Evolutionary conservation across 208 protist species (phyloP), one percentile per base, ranked within the genome.

Genomic region (Leishmania major): DNA sequence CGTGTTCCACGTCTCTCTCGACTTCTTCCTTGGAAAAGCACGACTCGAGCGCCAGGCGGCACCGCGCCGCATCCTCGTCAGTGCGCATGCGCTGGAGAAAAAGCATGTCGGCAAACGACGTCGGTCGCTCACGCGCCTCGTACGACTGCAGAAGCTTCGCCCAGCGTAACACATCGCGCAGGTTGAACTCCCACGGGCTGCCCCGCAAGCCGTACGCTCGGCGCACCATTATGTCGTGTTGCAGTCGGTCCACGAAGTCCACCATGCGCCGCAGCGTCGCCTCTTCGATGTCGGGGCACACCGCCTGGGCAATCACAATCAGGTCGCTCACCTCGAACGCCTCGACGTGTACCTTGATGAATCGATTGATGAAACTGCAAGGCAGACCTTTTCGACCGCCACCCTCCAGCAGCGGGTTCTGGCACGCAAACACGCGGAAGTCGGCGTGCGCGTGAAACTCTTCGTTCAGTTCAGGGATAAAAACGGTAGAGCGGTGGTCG

Each of bases 341-440:
- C 77, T 98, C 96, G 45, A 99, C 94, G 78, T 95, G 92, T 13
- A 99, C 99, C 75, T 98, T 94, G 17, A 99, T 99, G 88, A 99
- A 99, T 73, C 99, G 91, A 90, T 99, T 99, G n/a, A 99, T 86
- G 87, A 99, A 99, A 43, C 99, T 99, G 70, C 99, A 95, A 31
- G 99, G 99, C 31, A 99, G 93, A 49, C 99, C 99, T 81, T 99
- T 99, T 64, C 99, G 89, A 11, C 99, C 99, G 74, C 99, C 99
- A 71, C 99, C 99, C 85, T 99, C 95, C 40, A 93, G 80, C 2
- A 99, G 83, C 37, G 99, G 99, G 86, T 99, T 99, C 90, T 99
- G 99, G 84, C 98, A 99, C 1, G 98, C 99, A 94, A 99, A 99
- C 1, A 99, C 91, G 77, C 99, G 92, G 86, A 99, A 99, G 40